Base-by-base conservation (phyloP, 2,329 filamentous ascomycete genomes). In the Ascomycota sp. region DNA sequence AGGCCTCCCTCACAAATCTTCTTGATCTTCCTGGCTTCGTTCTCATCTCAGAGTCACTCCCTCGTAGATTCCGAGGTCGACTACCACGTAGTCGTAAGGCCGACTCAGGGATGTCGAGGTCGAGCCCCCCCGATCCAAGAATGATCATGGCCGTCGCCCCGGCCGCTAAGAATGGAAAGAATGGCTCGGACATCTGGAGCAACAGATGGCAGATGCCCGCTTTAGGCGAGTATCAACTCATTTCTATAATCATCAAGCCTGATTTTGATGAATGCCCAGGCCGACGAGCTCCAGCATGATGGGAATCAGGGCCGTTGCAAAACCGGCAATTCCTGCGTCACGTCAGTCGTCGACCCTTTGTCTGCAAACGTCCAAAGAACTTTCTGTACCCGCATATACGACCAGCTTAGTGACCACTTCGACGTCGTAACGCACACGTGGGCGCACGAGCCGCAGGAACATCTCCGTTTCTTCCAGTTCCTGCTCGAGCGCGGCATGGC, bases 401-500 rank as follows among this genome's bases (percentile, higher is more conserved):
- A 98, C 78, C 39, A 98, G 56, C 57, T 93, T 95, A 6, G 89
- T 95, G 28, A 98, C 78, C 29, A 98, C 86, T 54, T 98, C 89
- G n/a, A 95, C 86, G 55, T 98, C 89, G 48, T 95, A 98, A 44
- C 84, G 66, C 38, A 93, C 84, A 43, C 89, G 72, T 33, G 89
- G 83, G 55, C 77, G 81, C 40, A 83, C 75, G 36, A 95, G 63
- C 48, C 67, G 72, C 31, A 74, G 76, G 53, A 95, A 93, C 52
- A 95, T 75, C 49, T 91, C 78, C 43, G 64, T 67, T 51, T 83
- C 76, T 32, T 72, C 72, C 24, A 68, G 45, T 43, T 68, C 64
- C 31, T 66, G 58, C 33, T 52, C 48, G 13, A 48, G 38, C 25
- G 57, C 39, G 37, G 66, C 54, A 40, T 63, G 58, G 3, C 72